Conservation (phyloP, 352 stramenopile species). For the Pythium brachiatum region DNA sequence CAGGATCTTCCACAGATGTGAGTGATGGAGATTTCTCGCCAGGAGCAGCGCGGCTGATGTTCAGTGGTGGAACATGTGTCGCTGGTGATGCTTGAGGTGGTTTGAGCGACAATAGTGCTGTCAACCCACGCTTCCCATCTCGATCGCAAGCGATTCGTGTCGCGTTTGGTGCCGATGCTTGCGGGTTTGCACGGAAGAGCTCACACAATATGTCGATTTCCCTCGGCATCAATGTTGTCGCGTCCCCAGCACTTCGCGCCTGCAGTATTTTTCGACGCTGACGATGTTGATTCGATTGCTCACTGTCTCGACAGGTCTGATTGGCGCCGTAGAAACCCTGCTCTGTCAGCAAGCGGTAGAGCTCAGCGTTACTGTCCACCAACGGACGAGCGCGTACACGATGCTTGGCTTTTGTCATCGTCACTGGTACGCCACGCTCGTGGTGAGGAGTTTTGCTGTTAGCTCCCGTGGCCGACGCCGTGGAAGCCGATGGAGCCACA, state of each 20-base stretch:
- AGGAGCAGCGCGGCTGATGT: neutral
- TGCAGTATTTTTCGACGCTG: constrained; percentile 25
- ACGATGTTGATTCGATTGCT: neutral
- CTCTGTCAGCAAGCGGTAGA: constrained; percentile 55
- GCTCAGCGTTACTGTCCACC: constrained; percentile 68
- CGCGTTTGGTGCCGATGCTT: constrained; percentile 20
- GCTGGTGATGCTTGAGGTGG: constrained; percentile 6
- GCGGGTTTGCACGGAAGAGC: constrained; percentile 33
- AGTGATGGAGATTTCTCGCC: neutral
- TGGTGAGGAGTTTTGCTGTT: neutral
- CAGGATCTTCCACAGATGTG: constrained; percentile 14
- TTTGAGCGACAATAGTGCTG: constrained; percentile 51
- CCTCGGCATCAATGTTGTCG: constrained; percentile 48
- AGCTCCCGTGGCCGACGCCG: neutral
- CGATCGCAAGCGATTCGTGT: constrained; percentile 57
- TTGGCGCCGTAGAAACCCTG: constrained; percentile 57
- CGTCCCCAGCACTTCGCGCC: constrained; percentile 30
- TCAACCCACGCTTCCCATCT: constrained; percentile 39
- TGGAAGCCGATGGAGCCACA: constrained; percentile 2
- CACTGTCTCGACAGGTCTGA: neutral
- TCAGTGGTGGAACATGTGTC: neutral
- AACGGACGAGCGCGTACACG: constrained; percentile 72
- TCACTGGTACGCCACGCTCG: neutral
- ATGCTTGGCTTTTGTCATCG: constrained; percentile 40
- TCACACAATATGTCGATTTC: constrained; percentile 66